Percentiles rank a stretch among this genome's conserved stretches.
Conservation (phyloP, 495 filamentous ascomycete genomes). For the Aspergillus sparsus region DNA sequence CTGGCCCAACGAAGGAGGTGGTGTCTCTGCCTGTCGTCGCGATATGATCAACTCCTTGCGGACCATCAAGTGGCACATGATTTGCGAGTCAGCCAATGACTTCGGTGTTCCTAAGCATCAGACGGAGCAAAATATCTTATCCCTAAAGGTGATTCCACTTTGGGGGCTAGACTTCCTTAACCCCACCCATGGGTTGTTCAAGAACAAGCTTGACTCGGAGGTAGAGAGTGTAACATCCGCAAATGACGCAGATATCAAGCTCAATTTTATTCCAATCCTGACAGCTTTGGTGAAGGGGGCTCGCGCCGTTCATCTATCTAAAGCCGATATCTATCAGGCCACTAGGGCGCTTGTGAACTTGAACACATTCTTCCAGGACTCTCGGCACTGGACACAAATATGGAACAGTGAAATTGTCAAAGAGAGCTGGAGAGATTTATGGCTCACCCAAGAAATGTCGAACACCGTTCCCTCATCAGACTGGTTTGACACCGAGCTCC, state of each 20-base stretch:
- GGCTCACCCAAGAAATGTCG: constrained; percentile 58
- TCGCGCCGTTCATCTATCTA: constrained; percentile 53
- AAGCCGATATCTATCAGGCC: constrained; percentile 53
- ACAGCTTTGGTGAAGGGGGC: constrained; percentile 60
- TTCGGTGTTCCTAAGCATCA: constrained; percentile 67
- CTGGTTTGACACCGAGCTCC: constrained; percentile 60
- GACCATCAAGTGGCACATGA: constrained; percentile 65
- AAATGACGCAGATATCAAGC: constrained; percentile 55
- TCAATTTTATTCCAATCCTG: constrained; percentile 64
- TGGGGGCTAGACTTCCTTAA: constrained; percentile 67
- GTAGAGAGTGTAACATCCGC: constrained; percentile 58
- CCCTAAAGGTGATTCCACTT: constrained; percentile 63
- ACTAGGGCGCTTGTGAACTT: constrained; percentile 61
- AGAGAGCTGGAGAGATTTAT: constrained; percentile 60
- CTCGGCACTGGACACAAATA: constrained; percentile 62
- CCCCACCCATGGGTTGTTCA: constrained; percentile 63
- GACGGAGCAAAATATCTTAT: constrained; percentile 65
- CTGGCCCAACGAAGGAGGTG: constrained; percentile 68
- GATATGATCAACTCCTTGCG: constrained; percentile 65
- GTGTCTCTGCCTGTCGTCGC: constrained; percentile 67
- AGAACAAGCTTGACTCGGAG: constrained; percentile 61
- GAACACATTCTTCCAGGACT: constrained; percentile 62
- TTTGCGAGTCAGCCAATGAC: constrained; percentile 66
- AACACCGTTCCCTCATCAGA: constrained; percentile 53
- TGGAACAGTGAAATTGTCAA: constrained; percentile 65